Percentiles rank a stretch among this genome's conserved stretches.
phyloP scores from a whole-genome alignment of 257 asterid species.

The Ehretia macrophylla region DNA sequence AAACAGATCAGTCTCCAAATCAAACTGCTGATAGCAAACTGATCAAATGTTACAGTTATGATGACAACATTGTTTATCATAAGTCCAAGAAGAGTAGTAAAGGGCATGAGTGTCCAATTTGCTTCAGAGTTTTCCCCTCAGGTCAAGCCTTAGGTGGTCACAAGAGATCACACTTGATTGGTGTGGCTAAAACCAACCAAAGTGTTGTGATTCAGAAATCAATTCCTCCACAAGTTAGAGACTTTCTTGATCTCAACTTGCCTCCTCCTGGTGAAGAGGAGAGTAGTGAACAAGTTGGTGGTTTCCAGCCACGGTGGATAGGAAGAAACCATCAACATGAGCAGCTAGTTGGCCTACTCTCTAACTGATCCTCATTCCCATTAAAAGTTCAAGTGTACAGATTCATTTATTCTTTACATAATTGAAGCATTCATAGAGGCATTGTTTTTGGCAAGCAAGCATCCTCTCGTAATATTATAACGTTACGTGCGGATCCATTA shows the following conservation, averaged over 20 bases:
- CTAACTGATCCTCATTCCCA: slow-evolving; percentile 15
- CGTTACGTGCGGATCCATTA: no score
- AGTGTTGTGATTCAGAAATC: slow-evolving; percentile 15
- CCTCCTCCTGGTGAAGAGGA: slow-evolving; percentile 89
- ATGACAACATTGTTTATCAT: not conserved
- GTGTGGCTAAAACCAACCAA: slow-evolving; percentile 29
- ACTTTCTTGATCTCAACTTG: slow-evolving; percentile 80
- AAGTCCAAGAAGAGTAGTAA: slow-evolving; percentile 29
- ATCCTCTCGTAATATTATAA: no score
- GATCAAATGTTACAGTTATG: slow-evolving; percentile 12
- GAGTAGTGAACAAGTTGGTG: slow-evolving; percentile 20
- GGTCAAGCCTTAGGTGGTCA: slow-evolving; percentile 95
- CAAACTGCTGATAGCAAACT: slow-evolving; percentile 23
- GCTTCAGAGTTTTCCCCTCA: slow-evolving; percentile 65
- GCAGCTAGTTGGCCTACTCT: slow-evolving; percentile 46
- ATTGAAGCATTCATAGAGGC: slow-evolving; percentile 17
- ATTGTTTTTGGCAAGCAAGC: slow-evolving; percentile 3
- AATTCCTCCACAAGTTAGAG: slow-evolving; percentile 39
- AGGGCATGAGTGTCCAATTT: slow-evolving; percentile 70
- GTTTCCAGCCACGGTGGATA: slow-evolving; percentile 64
- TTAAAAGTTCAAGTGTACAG: slow-evolving; percentile 23
- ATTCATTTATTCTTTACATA: slow-evolving; percentile 20
- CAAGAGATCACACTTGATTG: slow-evolving; percentile 67
- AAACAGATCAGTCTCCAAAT: slow-evolving; percentile 29
- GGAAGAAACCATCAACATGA: slow-evolving; percentile 40